Conservation (phyloP, 2,329 filamentous ascomycete species). For the Talaromyces sp. region DNA sequence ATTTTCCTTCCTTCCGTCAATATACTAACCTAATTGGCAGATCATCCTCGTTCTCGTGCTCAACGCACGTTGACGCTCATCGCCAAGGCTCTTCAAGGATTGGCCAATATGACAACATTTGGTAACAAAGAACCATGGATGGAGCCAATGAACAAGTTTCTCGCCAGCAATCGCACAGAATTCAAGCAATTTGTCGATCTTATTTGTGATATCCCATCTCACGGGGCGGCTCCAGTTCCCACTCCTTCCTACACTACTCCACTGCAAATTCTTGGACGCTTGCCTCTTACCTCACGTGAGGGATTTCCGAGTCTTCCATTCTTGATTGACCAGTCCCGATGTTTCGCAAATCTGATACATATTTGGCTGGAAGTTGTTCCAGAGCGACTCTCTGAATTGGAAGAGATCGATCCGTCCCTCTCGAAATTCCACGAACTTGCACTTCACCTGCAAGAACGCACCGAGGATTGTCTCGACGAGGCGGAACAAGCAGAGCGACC, state of each 20-base stretch:
- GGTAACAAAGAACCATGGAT: conserved; percentile 98
- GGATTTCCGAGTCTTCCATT: conserved; percentile 93
- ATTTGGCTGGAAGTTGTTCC: conserved; percentile 49
- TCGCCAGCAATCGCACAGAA: conserved; percentile 72
- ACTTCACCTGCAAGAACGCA: conserved; percentile 45
- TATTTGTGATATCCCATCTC: conserved; percentile 79
- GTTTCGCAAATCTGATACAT: conserved; percentile 80
- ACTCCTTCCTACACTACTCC: conserved; percentile 91
- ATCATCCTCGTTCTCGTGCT: conserved; percentile 79
- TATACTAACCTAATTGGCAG: conserved; percentile 44
- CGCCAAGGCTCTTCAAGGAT: conserved; percentile 85
- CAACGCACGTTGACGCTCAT: conserved; percentile 89
- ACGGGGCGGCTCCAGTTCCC: conserved; percentile 65
- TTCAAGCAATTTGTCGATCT: conserved; percentile 87
- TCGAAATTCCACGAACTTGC: conserved; percentile 49
- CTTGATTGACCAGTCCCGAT: conserved; percentile 84
- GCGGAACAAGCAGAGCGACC: conserved; percentile 54
- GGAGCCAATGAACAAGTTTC: conserved; percentile 95
- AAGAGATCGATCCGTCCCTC: conserved; percentile 43
- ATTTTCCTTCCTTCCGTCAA: background rate
- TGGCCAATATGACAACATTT: conserved; percentile 88
- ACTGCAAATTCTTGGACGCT: conserved; percentile 80
- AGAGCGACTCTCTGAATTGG: conserved; percentile 41
- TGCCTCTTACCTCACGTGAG: conserved; percentile 80
- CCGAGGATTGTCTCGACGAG: conserved; percentile 48